These are phyloP conservation scores for Helminthosporium solani DNA, from an alignment of 2,329 filamentous ascomycete species.

Conservation along the genomic window DNA sequence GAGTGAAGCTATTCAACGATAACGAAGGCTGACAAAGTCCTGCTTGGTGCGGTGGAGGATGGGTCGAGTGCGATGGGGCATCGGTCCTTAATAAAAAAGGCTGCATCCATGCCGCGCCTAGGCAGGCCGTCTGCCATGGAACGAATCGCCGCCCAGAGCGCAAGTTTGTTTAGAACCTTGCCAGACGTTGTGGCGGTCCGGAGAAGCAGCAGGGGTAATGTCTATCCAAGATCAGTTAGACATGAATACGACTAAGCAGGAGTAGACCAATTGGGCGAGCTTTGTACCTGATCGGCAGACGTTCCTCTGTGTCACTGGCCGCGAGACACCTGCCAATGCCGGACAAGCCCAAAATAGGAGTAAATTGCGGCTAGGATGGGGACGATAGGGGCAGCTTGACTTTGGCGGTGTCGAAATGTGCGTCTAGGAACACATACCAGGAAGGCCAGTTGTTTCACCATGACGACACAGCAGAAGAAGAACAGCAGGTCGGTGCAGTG, in stretches of 20 bases:
- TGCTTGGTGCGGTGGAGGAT: conserved; percentile 37
- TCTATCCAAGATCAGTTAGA: conserved; percentile 22
- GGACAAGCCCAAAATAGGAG: conserved; percentile 29
- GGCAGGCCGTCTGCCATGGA: conserved; percentile 29
- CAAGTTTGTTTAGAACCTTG: conserved; percentile 32
- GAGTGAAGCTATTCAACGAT: conserved; percentile 45
- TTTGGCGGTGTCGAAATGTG: conserved; percentile 13
- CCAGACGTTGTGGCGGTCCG: conserved; percentile 37
- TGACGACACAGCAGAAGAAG: conserved; percentile 6
- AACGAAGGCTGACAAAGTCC: conserved; percentile 41
- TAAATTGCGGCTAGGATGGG: conserved; percentile 30
- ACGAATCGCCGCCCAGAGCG: conserved; percentile 38
- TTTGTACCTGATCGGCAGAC: conserved; percentile 37
- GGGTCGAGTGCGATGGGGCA: conserved; percentile 32
- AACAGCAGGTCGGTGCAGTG: neutral
- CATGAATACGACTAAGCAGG: conserved; percentile 21
- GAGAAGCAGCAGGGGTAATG: conserved; percentile 27
- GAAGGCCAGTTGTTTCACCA: conserved; percentile 9
- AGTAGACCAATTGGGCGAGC: conserved; percentile 29
- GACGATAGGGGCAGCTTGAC: conserved; percentile 17
- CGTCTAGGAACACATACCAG: conserved; percentile 20
- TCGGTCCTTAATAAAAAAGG: conserved; percentile 40
- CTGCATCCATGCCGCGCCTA: conserved; percentile 31
- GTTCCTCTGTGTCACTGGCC: conserved; percentile 18
- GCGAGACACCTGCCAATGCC: conserved; percentile 27